These are phyloP conservation scores for Kodamaea lidongshanica DNA, from an alignment of 805 yeast species.

Conservation along the genomic window DNA sequence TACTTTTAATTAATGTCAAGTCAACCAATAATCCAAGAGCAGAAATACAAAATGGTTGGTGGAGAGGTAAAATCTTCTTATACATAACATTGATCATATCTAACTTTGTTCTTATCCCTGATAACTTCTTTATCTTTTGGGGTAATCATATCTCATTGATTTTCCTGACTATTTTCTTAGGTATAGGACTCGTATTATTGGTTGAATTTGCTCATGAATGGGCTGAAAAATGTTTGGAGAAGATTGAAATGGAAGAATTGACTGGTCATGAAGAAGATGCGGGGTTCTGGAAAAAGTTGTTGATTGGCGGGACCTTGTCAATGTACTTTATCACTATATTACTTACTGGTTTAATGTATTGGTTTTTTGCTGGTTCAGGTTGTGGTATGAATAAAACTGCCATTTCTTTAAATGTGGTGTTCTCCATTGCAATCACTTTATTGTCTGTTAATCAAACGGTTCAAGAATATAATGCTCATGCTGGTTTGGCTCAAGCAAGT, in stretches of 20 bases:
- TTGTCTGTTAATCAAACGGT: slow-evolving; percentile 75
- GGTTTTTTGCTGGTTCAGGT: slow-evolving; percentile 72
- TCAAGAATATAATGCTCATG: slow-evolving; percentile 89
- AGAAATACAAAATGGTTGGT: slow-evolving; percentile 82
- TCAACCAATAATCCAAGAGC: slow-evolving; percentile 76
- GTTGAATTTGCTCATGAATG: slow-evolving; percentile 98
- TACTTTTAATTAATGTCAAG: slow-evolving; percentile 62
- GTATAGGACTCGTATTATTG: slow-evolving; percentile 81
- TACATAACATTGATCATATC: slow-evolving; percentile 53
- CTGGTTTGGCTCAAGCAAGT: slow-evolving; percentile 93
- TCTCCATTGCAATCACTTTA: slow-evolving; percentile 57
- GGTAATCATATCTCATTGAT: slow-evolving; percentile 86
- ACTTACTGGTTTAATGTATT: slow-evolving; percentile 74
- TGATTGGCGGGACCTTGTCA: slow-evolving; percentile 78
- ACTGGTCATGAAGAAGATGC: slow-evolving; percentile 48
- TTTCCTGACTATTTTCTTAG: slow-evolving; percentile 76
- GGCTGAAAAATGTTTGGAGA: slow-evolving; percentile 93
- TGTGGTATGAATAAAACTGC: slow-evolving; percentile 90
- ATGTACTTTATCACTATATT: slow-evolving; percentile 75
- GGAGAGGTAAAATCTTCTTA: slow-evolving; percentile 68
- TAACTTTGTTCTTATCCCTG: slow-evolving; percentile 74
- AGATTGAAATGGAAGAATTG: slow-evolving; percentile 71
- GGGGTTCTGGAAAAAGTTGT: slow-evolving; percentile 68
- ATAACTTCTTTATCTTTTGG: slow-evolving; percentile 78
- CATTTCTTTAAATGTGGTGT: slow-evolving; percentile 65